These are phyloP conservation scores for Gaeumannomyces sp. DNA, from an alignment of 2,329 filamentous ascomycete genomes.

Conservation along the genomic window DNA sequence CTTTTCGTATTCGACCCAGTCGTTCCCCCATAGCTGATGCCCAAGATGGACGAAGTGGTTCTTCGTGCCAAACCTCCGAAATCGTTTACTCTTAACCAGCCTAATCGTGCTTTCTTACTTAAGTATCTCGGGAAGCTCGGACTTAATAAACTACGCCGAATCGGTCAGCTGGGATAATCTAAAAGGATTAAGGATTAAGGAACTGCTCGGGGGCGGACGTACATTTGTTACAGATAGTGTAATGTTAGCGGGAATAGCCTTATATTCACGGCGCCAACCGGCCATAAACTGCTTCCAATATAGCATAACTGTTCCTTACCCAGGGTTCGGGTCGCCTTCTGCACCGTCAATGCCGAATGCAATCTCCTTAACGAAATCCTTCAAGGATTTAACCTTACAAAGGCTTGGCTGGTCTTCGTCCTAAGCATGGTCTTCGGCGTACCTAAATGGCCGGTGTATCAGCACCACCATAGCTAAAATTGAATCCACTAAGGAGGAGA, in stretches of 20 bases:
- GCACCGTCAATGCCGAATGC: not conserved
- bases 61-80: too few relatives aligned
- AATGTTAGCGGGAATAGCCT: not conserved
- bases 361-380: not conserved
- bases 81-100: too few relatives aligned
- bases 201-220: too few relatives aligned
- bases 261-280: not conserved
- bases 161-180: too few relatives aligned
- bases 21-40: too few relatives aligned
- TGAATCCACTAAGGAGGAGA: not conserved
- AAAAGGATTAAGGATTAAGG: too few relatives aligned
- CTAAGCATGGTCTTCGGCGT: not conserved
- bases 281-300: constrained; percentile 2
- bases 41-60: too few relatives aligned
- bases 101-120: too few relatives aligned
- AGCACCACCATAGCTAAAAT: not conserved
- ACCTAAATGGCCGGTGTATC: not conserved
- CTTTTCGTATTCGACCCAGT: too few relatives aligned
- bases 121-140: too few relatives aligned
- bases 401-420: not conserved
- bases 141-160: too few relatives aligned
- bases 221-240: too few relatives aligned
- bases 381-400: not conserved
- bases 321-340: not conserved
- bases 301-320: not conserved